Conservation (phyloP, 1,284 basidiomycete species). For the Acaromyces ingoldii region DNA sequence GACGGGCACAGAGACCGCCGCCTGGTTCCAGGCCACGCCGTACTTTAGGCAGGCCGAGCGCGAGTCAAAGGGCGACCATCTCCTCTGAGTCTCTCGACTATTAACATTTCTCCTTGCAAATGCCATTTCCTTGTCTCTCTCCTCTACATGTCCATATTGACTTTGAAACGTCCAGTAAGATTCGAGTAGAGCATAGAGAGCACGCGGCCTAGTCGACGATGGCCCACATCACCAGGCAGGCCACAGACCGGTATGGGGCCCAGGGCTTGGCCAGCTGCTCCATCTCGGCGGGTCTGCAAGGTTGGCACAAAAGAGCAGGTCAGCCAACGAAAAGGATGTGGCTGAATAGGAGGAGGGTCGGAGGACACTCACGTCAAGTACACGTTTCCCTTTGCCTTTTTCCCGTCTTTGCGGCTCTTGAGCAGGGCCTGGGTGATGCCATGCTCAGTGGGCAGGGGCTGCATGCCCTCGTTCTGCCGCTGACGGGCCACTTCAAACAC, state of each 20-base stretch:
- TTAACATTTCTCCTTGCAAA: too few species aligned
- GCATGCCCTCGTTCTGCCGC: not conserved
- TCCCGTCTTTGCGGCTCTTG: conserved; percentile 29
- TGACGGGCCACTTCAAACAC: not conserved
- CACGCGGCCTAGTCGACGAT: conserved; percentile 20
- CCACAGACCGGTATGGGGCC: conserved; percentile 43
- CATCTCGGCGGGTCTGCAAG: conserved; percentile 40
- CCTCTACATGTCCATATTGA: too few species aligned
- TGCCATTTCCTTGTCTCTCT: too few species aligned
- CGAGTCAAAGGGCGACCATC: too few species aligned
- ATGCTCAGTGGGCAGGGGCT: conserved; percentile 12
- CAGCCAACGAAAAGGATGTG: not conserved
- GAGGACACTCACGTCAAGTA: conserved; percentile 23
- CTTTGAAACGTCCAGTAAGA: too few species aligned
- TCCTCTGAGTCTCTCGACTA: too few species aligned
- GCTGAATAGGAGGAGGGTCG: not conserved
- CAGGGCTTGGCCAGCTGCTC: conserved; percentile 32
- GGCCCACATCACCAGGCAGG: conserved; percentile 44
- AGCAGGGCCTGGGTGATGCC: conserved; percentile 18
- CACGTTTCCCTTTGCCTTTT: conserved; percentile 44
- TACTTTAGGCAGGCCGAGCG: too few species aligned
- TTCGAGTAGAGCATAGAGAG: too few species aligned
- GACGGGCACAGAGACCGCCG: conserved; percentile 29
- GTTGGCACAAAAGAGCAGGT: not conserved
- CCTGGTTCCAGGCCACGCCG: conserved; percentile 39